phyloP scores from a whole-genome alignment of 495 filamentous ascomycete genomes.

The Jackrogersella multiformis region DNA sequence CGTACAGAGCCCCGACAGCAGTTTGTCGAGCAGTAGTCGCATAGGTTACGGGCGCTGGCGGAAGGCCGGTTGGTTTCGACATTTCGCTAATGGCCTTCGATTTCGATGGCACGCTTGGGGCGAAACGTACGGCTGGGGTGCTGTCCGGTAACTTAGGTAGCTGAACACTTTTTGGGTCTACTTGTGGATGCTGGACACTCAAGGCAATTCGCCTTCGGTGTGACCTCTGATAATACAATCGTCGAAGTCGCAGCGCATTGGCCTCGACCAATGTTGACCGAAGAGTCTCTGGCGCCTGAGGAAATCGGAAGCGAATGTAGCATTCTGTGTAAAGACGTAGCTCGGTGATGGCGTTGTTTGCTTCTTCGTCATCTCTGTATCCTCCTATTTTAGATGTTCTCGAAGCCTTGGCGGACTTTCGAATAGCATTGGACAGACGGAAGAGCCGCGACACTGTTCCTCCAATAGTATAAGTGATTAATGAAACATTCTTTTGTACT shows the following conservation, averaged over 20 bases:
- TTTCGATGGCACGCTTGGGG: background rate
- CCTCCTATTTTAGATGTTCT: background rate
- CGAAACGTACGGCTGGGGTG: background rate
- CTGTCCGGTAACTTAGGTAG: background rate
- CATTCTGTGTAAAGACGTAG: background rate
- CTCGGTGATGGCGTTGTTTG: background rate
- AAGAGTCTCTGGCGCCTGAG: background rate
- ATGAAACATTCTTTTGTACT: background rate
- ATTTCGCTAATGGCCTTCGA: background rate
- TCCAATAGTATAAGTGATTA: background rate
- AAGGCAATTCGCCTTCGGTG: background rate
- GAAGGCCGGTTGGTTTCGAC: background rate
- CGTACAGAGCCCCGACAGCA: background rate
- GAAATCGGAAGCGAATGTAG: background rate
- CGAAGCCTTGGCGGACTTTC: background rate
- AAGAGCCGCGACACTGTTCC: background rate
- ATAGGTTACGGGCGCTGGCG: background rate
- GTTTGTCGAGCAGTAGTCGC: background rate
- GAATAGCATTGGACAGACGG: background rate
- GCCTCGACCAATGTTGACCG: background rate
- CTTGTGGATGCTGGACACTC: background rate
- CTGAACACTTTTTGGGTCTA: background rate
- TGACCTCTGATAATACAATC: background rate
- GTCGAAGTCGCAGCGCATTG: background rate
- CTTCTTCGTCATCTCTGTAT: background rate